Evolutionary conservation across 2,329 filamentous ascomycete species (phyloP), one percentile per base, ranked within the genome.

Genomic region (Zymoseptoria pseudotritici): DNA sequence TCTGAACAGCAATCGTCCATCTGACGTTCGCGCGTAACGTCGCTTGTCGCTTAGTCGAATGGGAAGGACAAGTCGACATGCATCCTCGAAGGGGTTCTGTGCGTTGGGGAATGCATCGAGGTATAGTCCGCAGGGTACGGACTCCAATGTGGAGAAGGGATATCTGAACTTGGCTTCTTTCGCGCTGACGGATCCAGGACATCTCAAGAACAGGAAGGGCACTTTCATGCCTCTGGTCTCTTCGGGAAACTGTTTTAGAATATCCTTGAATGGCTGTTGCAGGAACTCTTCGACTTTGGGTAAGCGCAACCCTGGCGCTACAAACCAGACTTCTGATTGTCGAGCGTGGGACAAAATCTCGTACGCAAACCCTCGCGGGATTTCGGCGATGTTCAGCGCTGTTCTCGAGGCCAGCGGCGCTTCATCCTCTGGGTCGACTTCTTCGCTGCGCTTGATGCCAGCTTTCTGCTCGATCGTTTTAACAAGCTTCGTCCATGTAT

Each of bases 11-110:
- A 68, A 65, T 29, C 65, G 61, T 53, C 68, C 67, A 55, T 73
- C 71, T 9, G 66, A 67, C 5, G 70, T 73, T 29, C 69, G 58
- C 3, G 70, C 71, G 55, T 71, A 71, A n/a, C 59, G 55, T 29
- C 62, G 55, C 54, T 70, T 69, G 20, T 61, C 66, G 13, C 69
- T 70, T 1, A 73, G 57, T 4, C 64, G 62, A 52, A 72, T 71
- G 2, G 71, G 71, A 21, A 73, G 56, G 0, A 72, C 69, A 20
- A 73, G 61, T 10, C 69, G 63, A 56, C 70, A 72, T 4, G 68
- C 69, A 57, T 73, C 71, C 42, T 73, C 70, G 59, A 72, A 72
- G 4, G 71, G 70, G 46, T 72, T 72, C 42, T 70, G 66, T 2
- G 69, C 70, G 50, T 70, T 70, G 3, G 69, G 69, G 54, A 72